Percentiles rank a stretch among this genome's conserved stretches.
Conservation (phyloP, 306 rosid genomes). For the Prunus davidiana region DNA sequence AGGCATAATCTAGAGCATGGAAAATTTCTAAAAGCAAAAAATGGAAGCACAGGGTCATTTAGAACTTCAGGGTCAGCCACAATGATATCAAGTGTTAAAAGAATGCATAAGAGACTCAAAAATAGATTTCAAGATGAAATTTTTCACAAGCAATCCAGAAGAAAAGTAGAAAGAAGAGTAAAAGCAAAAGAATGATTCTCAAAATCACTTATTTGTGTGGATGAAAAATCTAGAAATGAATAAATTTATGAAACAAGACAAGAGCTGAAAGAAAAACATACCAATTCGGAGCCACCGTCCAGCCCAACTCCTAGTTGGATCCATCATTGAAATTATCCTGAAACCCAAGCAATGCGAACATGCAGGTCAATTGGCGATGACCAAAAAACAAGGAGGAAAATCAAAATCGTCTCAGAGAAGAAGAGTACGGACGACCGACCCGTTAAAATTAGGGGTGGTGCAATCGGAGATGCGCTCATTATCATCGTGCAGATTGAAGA, state of each 20-base stretch:
- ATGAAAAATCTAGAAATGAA: not conserved
- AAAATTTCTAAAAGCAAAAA: not conserved
- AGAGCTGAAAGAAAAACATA: conserved; percentile 18
- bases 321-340: conserved; percentile 91
- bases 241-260: not conserved
- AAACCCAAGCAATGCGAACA: not conserved
- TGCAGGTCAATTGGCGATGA: too few relatives aligned
- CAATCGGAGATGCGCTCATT: conserved; percentile 80
- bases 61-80: not conserved
- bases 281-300: conserved; percentile 94
- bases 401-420: not conserved
- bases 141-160: not conserved
- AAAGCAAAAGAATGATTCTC: not conserved
- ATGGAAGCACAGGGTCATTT: not conserved
- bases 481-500: conserved; percentile 95
- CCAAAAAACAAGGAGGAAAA: not conserved
- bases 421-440: conserved; percentile 30
- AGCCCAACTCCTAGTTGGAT: conserved; percentile 89
- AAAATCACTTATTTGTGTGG: not conserved
- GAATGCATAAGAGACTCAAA: not conserved
- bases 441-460: conserved; percentile 94
- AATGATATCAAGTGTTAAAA: not conserved
- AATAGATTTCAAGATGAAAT: not conserved
- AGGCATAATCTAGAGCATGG: not conserved
- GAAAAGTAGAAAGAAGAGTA: not conserved